Conservation (phyloP, 2,329 filamentous ascomycete species). For the Aspergillus sp. region DNA sequence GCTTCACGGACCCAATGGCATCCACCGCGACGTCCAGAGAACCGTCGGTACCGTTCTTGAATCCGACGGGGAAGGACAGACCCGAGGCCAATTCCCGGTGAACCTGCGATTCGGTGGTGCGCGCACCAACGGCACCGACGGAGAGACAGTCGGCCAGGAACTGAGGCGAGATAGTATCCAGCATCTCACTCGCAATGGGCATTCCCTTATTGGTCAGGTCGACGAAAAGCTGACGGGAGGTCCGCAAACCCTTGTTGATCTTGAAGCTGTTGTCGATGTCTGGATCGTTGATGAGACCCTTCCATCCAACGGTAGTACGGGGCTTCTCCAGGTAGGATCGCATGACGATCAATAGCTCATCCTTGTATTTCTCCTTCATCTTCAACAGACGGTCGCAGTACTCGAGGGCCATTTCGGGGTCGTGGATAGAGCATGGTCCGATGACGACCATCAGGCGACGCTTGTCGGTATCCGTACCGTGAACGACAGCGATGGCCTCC, state of each 20-base stretch:
- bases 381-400: constrained; percentile 84
- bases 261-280: constrained; percentile 98
- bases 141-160: constrained; percentile 91
- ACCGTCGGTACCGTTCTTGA: constrained; percentile 99
- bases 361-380: constrained; percentile 82
- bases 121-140: constrained; percentile 89
- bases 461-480: constrained; percentile 54
- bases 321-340: constrained; percentile 98
- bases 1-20: constrained; percentile 86
- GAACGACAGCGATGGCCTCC: constrained; percentile 61
- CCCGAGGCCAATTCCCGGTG: constrained; percentile 93
- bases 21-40: constrained; percentile 87
- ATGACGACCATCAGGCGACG: constrained; percentile 74
- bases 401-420: constrained; percentile 82
- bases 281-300: constrained; percentile 97
- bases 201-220: constrained; percentile 90
- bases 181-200: constrained; percentile 95
- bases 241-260: constrained; percentile 93
- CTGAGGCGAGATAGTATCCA: constrained; percentile 97
- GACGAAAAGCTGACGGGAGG: constrained; percentile 86
- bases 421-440: constrained; percentile 96
- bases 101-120: constrained; percentile 93
- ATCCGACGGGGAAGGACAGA: constrained; percentile 94
- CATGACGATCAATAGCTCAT: constrained; percentile 94
- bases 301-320: constrained; percentile 96